Evolutionary conservation across 75 land plant genomes (phyloP), one percentile per base, ranked within the genome.

Genomic region (Ceratopteris richardii): DNA sequence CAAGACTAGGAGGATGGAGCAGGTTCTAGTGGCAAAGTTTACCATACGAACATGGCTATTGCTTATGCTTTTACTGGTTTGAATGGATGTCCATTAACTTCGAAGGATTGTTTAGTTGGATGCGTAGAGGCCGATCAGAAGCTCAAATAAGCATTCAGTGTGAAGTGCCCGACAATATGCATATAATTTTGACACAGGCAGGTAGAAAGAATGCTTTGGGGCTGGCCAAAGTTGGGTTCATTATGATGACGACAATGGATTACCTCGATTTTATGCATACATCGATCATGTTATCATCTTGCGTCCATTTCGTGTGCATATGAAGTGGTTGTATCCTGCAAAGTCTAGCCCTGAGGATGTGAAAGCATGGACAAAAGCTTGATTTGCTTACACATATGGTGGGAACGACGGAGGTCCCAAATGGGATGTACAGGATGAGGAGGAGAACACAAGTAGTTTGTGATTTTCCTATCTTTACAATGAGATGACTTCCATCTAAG

Each of bases 181-280:
- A 43, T 28, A 66, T 33, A 37, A 66, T n/a, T 76, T 76, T 65
- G 70, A 71, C 63, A 21, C 30, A 0, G 79, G 66, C 5, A 63
- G 70, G 28, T n/a, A 62, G 42, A 36, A 24, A 18, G 44, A 56
- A 7, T 19, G 29, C 43, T 60, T 71, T 33, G 18, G 43, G 23
- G 44, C 18, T 16, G 70, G 65, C 1, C 79, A 76, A 54, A 65
- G 71, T n/a, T 76, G 79, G 79, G 79, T 76, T 11, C 13, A 61
- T 17, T 76, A 66, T 50, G 68, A 73, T 43, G 76, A 72, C 16
- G 36, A 51, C 16, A 70, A 66, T 52, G 67, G 67, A 1, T 37
- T 63, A 40, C 81, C 81, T 14, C 65, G 79, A 2, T 69, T 43
- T 41, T 75, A 78, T 44, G 71, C 61, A 27, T 48, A 37, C 9